Percentiles rank a stretch among this genome's conserved stretches.
Evolutionary conservation across 78 protist genomes (phyloP).

Genomic region (Bigelowiella natans): DNA sequence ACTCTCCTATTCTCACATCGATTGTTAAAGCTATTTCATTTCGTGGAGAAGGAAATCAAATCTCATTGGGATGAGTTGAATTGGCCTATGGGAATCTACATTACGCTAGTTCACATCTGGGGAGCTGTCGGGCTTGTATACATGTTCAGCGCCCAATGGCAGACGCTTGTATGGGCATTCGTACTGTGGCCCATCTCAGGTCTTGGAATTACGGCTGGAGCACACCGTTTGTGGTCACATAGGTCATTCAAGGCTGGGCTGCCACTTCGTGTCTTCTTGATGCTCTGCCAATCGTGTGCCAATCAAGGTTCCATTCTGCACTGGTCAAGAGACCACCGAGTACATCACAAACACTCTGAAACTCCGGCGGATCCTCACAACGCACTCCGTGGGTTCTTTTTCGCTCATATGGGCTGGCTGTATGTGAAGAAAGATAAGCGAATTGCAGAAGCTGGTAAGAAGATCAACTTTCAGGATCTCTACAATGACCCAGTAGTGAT

Average conservation of each 20-base stretch:
- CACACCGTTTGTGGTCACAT: slow-evolving; percentile 38
- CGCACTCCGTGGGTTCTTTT: slow-evolving; percentile 13
- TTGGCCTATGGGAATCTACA: neutral
- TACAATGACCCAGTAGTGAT: neutral
- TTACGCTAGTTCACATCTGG: neutral
- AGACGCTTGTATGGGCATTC: neutral
- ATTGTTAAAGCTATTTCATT: neutral
- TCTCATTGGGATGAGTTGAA: neutral
- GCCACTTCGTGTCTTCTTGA: neutral
- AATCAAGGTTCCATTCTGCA: slow-evolving; percentile 16
- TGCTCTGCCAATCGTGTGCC: neutral
- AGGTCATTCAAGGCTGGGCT: slow-evolving; percentile 11
- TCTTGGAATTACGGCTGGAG: slow-evolving; percentile 38
- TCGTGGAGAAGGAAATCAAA: neutral
- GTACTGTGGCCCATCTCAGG: slow-evolving; percentile 16
- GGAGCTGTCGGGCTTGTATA: neutral
- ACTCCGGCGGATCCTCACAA: slow-evolving; percentile 27
- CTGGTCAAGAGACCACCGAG: slow-evolving; percentile 35
- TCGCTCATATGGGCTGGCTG: slow-evolving; percentile 19
- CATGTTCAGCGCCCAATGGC: neutral
- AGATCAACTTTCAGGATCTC: slow-evolving; percentile 17
- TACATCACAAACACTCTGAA: slow-evolving; percentile 30
- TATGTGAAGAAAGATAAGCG: neutral
- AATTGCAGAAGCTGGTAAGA: slow-evolving; percentile 5
- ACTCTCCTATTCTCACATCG: neutral